Base-by-base conservation (phyloP, 202 grass and related monocot genomes). In the Digitaria exilis region DNA sequence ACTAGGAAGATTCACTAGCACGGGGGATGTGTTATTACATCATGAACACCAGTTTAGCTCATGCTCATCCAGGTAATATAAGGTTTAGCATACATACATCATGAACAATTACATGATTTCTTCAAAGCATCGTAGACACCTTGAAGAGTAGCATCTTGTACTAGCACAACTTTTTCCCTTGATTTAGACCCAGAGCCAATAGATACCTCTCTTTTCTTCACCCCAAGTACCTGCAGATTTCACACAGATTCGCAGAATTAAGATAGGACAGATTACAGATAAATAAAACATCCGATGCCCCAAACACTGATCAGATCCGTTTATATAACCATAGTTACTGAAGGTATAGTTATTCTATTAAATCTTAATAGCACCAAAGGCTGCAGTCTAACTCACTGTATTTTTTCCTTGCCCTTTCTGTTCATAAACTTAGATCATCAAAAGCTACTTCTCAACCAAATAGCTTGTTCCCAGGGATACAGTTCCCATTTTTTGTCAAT, bases 111-210 rank as follows among this genome's bases (percentile, higher is more conserved):
- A 16, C 92, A 95, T 4, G 80, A 89, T 51, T 93, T 95, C 65
- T 80, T 93, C n/a, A 98, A 32, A 81, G 95, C 90, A 74, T 98
- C 82, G 45, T 90, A 90, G 50, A 98, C 92, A 61, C 54, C 81
- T 63, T 82, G 57, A 35, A 98, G 90, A 51, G 87, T 93, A 29
- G 32, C 71, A 17, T 95, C 92, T 80, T 89, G 90, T 21, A 98
- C 96, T 5, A 98, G 75, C 14, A 98, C 85, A 28, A 95, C 85
- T 63, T 98, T 98, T 56, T 98, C 96, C 76, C 96, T 95, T 9
- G 96, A 98, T 89, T 95, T 98, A 18, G 89, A 98, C 48, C 92
- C 96, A 4, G 89, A 93, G 41, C 96, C 92, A 37, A 98, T 91
- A 0, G 90, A 98, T 14, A 98, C 73, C 35, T 98, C 90, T 68